phyloP scores from a whole-genome alignment of 73 alveolate genomes.

The Paraurostyla sp. region DNA sequence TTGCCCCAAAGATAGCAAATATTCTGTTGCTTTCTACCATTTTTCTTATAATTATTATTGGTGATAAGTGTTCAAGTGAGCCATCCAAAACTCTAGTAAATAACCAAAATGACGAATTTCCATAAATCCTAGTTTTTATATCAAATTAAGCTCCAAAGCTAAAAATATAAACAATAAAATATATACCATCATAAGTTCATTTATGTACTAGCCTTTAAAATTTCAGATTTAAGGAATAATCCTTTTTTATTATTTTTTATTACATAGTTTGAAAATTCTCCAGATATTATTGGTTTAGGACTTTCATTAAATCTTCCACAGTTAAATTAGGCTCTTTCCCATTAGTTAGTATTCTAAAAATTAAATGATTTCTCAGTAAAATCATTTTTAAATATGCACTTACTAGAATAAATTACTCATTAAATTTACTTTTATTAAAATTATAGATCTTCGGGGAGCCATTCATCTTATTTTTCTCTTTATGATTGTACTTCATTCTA shows the following conservation, averaged over 20 bases:
- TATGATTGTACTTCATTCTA: not conserved
- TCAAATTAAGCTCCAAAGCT: not conserved
- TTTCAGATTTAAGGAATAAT: no score
- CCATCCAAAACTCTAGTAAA: not conserved
- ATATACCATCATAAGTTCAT: not conserved
- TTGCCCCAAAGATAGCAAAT: not conserved
- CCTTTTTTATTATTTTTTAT: not conserved
- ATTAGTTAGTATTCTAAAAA: no score
- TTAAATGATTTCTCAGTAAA: no score
- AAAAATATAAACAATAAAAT: no score
- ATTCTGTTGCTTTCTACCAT: not conserved
- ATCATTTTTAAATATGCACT: no score
- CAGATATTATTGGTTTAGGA: not conserved
- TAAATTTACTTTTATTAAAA: not conserved
- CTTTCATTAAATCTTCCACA: not conserved
- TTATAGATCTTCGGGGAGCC: not conserved
- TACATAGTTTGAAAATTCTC: not conserved
- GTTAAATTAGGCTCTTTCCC: no score
- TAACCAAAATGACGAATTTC: not conserved
- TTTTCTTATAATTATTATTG: not conserved
- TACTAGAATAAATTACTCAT: no score
- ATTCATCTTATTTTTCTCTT: no score
- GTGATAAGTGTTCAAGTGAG: not conserved
- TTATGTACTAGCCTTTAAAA: not conserved
- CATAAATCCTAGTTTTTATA: not conserved